Percentiles rank a stretch among this genome's conserved stretches.
phyloP scores from a whole-genome alignment of 2,329 filamentous ascomycete species.

The Scedosporium dehoogii region DNA sequence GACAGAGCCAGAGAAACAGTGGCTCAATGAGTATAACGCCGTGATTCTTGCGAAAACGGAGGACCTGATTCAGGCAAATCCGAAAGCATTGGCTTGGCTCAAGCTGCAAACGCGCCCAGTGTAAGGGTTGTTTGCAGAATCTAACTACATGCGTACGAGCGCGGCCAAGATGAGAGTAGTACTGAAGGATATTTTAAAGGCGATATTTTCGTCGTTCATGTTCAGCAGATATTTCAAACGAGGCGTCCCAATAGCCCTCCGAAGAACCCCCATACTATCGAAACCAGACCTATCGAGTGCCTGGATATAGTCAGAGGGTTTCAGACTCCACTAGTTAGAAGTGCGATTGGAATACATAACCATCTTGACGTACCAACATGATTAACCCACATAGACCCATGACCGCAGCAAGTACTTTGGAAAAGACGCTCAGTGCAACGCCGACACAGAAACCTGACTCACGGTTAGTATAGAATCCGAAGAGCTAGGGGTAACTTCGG shows the following conservation, averaged over 20 bases:
- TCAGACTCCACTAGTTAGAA: too few species aligned
- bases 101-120: conserved; percentile 72
- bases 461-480: not conserved
- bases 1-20: conserved; percentile 64
- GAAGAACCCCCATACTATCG: conserved; percentile 16
- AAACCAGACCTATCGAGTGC: not conserved
- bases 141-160: conserved; percentile 32
- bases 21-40: conserved; percentile 78
- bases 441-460: conserved; percentile 50
- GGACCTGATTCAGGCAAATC: conserved; percentile 63
- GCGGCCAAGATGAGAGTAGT: conserved; percentile 59
- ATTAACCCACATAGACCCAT: conserved; percentile 54
- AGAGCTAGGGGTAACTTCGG: not conserved
- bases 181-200: conserved; percentile 62
- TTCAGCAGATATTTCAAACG: not conserved
- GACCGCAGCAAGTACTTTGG: conserved; percentile 57
- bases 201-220: conserved; percentile 32
- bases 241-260: conserved; percentile 4
- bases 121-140: not conserved
- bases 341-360: too few species aligned
- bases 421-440: conserved; percentile 59
- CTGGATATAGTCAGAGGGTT: not conserved
- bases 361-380: conserved; percentile 43
- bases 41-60: conserved; percentile 77
- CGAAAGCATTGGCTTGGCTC: conserved; percentile 68